Conservation (phyloP, 306 rosid species). For the Coriaria nepalensis region DNA sequence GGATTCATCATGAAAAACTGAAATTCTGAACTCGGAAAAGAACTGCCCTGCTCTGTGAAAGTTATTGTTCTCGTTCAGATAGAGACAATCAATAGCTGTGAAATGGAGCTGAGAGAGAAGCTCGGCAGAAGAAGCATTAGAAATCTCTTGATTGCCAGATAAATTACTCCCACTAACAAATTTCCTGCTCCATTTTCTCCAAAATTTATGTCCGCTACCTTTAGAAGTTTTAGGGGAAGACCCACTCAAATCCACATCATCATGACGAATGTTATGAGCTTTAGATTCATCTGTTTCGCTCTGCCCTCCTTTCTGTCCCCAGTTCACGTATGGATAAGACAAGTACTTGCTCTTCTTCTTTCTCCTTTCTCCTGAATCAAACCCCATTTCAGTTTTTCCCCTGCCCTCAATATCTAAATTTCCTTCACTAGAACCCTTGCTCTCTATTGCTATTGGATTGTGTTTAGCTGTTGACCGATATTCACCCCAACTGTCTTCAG, state of each 20-base stretch:
- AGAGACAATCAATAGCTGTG: slow-evolving; percentile 42
- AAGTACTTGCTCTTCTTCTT: slow-evolving; percentile 73
- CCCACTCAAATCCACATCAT: slow-evolving; percentile 18
- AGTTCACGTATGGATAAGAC: slow-evolving; percentile 59
- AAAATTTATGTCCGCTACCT: slow-evolving; percentile 40
- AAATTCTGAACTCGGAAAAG: slow-evolving; percentile 48
- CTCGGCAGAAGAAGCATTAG: slow-evolving; percentile 26
- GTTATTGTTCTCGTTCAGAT: slow-evolving; percentile 22
- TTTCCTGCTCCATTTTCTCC: slow-evolving; percentile 46
- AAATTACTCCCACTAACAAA: slow-evolving; percentile 17
- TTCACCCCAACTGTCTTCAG: slow-evolving; percentile 7
- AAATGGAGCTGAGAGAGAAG: slow-evolving; percentile 51
- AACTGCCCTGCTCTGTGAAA: slow-evolving; percentile 47
- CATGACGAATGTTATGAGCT: slow-evolving; percentile 15
- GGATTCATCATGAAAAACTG: slow-evolving; percentile 40
- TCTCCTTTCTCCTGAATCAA: slow-evolving; percentile 52
- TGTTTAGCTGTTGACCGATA: slow-evolving; percentile 6
- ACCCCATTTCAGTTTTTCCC: slow-evolving; percentile 20
- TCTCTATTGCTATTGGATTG: slow-evolving; percentile 8
- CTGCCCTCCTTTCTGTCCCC: slow-evolving; percentile 23
- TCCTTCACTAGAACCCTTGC: slow-evolving; percentile 7
- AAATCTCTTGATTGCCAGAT: slow-evolving; percentile 23
- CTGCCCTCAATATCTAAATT: slow-evolving; percentile 7
- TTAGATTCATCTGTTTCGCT: slow-evolving; percentile 21
- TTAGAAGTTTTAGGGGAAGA: slow-evolving; percentile 18